Percentiles rank a stretch among this genome's conserved stretches.
Conservation (phyloP, 352 stramenopile genomes). For the Phytopythium boreale region DNA sequence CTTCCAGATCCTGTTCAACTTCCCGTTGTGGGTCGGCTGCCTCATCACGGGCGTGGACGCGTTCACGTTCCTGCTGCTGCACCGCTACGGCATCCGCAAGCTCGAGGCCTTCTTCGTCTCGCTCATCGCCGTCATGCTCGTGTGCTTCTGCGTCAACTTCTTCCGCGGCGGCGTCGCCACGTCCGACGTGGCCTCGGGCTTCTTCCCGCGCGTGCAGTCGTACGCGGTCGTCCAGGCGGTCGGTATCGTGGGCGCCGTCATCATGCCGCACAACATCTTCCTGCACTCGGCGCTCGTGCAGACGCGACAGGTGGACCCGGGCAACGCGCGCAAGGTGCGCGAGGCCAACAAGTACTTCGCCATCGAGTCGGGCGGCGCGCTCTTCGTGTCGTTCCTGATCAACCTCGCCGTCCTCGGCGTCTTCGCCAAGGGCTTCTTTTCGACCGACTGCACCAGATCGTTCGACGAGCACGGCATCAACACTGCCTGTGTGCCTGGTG, state of each 20-base stretch:
- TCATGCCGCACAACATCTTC: conserved; percentile 98
- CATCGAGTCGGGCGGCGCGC: conserved; percentile 89
- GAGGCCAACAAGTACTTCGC: conserved; percentile 94
- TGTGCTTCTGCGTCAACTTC: conserved; percentile 93
- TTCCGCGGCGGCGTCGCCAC: conserved; percentile 68
- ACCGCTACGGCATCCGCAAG: conserved; percentile 91
- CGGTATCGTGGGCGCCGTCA: conserved; percentile 92
- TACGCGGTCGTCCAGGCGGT: conserved; percentile 85
- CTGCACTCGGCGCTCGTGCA: conserved; percentile 92
- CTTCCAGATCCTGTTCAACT: conserved; percentile 88
- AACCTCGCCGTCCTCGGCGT: conserved; percentile 92
- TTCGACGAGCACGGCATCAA: conserved; percentile 53
- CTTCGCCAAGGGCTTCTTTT: conserved; percentile 94
- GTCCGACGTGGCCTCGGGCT: conserved; percentile 70
- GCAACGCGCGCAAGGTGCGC: conserved; percentile 55
- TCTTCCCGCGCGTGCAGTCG: conserved; percentile 68
- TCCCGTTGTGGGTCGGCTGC: conserved; percentile 89
- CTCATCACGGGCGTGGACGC: conserved; percentile 88
- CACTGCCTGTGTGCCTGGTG: conserved; percentile 66
- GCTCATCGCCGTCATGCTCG: conserved; percentile 92
- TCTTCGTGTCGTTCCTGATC: conserved; percentile 94
- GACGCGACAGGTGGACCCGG: conserved; percentile 47
- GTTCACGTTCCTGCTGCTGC: conserved; percentile 93
- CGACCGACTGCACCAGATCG: conserved; percentile 54
- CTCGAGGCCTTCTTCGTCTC: conserved; percentile 92